Base-by-base conservation (phyloP, 2,329 filamentous ascomycete genomes). In the Lecanoromycetidae sp. region DNA sequence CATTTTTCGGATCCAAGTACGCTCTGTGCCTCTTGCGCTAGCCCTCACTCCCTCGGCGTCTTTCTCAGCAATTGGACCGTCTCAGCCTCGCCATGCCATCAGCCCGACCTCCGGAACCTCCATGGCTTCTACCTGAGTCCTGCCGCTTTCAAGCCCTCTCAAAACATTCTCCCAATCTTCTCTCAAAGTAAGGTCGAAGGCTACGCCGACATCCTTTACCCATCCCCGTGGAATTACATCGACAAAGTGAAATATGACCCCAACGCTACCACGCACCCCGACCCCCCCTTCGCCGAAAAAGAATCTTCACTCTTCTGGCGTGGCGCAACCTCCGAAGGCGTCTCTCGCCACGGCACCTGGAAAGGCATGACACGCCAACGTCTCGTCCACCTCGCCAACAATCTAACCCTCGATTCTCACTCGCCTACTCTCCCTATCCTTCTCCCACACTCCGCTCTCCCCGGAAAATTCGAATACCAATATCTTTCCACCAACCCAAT, bases 181-280 rank as follows among this genome's bases (percentile, higher is more conserved):
- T 84, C 84, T 52, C 74, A 83, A 49, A 80, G 78, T 40, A 87
- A 86, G 56, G 77, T 80, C 1, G 71, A 75, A 36, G 79, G 79
- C 4, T 90, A 84, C 64, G 77, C 74, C 53, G 86, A 93, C 59
- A 84, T 93, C 27, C 63, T 88, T 19, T 82, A 87, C 44, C 85
- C 86, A 0, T 68, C 72, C 56, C 62, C 74, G 0, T 78, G 74
- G 75, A 78, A 77, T 55, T 80, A 79, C 53, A 62, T 76, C 50
- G 72, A 76, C 50, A 78, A 77, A 58, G 70, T 69, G 10, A 64
- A 64, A 51, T 75, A 76, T 42, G 58, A 65, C 0, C 71, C 75
- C 22, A 67, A 70, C 0, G n/a, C n/a, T n/a, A 66, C 70, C 27
- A 57, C 67, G 4, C 61, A 68, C 41, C 73, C 71, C 0, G 76